A percentile compares a stretch with the other conserved stretches of the same genome.
phyloP scores from a whole-genome alignment of 768 basidiomycete species.

The Xerocomellus chrysenteron region DNA sequence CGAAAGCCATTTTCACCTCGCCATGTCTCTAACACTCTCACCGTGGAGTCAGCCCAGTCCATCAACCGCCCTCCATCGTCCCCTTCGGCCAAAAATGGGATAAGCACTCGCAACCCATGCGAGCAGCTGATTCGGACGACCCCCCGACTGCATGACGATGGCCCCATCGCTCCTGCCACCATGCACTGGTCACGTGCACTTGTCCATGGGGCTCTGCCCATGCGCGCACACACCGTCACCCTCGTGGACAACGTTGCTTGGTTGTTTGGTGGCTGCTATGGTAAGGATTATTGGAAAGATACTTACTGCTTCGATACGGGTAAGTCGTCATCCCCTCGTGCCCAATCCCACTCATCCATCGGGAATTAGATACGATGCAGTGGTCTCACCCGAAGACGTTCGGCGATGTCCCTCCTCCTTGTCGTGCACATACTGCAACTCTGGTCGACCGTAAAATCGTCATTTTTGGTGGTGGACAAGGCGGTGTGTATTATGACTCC shows the following conservation, averaged over 20 bases:
- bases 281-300: slow-evolving; percentile 68
- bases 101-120: slow-evolving; percentile 9
- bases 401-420: slow-evolving; percentile 80
- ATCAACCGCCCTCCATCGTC: slow-evolving; percentile 30
- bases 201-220: slow-evolving; percentile 68
- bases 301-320: slow-evolving; percentile 86
- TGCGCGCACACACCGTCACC: slow-evolving; percentile 84
- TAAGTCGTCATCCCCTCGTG: slow-evolving; percentile 25
- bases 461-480: slow-evolving; percentile 86
- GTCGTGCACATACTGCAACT: slow-evolving; percentile 86
- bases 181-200: slow-evolving; percentile 90
- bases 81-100: slow-evolving; percentile 28
- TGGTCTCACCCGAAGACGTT: slow-evolving; percentile 78
- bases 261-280: slow-evolving; percentile 89
- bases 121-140: slow-evolving; percentile 41
- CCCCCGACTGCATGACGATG: slow-evolving; percentile 61
- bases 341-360: background rate
- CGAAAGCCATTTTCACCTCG: slow-evolving; percentile 34
- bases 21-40: slow-evolving; percentile 29
- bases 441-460: slow-evolving; percentile 78
- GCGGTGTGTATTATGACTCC: slow-evolving; percentile 76
- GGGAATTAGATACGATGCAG: slow-evolving; percentile 72
- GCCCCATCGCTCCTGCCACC: slow-evolving; percentile 56
- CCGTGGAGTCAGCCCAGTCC: slow-evolving; percentile 25
- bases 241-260: slow-evolving; percentile 83